Percentiles rank a stretch among this genome's conserved stretches.
Evolutionary conservation across 371 early-diverging fungal species (phyloP).

Genomic region (Blakeslea trispora): DNA sequence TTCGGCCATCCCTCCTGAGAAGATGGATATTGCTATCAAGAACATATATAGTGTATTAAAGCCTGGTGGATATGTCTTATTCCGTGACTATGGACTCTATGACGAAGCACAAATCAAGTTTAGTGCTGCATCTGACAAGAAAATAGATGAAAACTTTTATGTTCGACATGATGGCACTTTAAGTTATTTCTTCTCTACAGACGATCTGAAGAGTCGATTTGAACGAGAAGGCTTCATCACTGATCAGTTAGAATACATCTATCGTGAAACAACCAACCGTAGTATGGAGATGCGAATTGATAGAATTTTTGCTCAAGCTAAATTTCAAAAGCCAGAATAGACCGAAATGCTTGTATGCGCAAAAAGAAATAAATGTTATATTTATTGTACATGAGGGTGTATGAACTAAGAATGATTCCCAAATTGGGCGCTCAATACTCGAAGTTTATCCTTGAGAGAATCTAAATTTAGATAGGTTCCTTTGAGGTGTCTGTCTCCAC

Average conservation of each 20-base stretch:
- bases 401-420: conserved; percentile 21
- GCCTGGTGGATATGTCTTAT: conserved; percentile 77
- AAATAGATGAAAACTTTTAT: conserved; percentile 80
- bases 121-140: conserved; percentile 65
- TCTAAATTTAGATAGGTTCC: conserved; percentile 83
- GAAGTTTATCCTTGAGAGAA: conserved; percentile 73
- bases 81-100: conserved; percentile 89
- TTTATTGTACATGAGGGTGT: no score
- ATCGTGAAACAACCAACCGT: conserved; percentile 80
- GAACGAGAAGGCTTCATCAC: conserved; percentile 71
- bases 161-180: conserved; percentile 88
- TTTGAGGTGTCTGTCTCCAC: conserved; percentile 78
- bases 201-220: conserved; percentile 58
- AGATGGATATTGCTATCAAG: conserved; percentile 63
- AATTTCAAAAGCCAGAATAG: conserved; percentile 53
- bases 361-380: no score
- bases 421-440: conserved; percentile 36
- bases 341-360: no score
- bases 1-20: conserved; percentile 86
- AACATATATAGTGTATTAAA: conserved; percentile 71
- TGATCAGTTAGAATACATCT: conserved; percentile 71
- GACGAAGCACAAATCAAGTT: conserved; percentile 92
- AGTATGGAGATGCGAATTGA: conserved; percentile 76
- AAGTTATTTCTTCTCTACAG: conserved; percentile 69
- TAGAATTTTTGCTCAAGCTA: conserved; percentile 88